Percentiles rank a stretch among this genome's conserved stretches.
Conservation (phyloP, 768 basidiomycete species). For the Pisolithus marmoratus region DNA sequence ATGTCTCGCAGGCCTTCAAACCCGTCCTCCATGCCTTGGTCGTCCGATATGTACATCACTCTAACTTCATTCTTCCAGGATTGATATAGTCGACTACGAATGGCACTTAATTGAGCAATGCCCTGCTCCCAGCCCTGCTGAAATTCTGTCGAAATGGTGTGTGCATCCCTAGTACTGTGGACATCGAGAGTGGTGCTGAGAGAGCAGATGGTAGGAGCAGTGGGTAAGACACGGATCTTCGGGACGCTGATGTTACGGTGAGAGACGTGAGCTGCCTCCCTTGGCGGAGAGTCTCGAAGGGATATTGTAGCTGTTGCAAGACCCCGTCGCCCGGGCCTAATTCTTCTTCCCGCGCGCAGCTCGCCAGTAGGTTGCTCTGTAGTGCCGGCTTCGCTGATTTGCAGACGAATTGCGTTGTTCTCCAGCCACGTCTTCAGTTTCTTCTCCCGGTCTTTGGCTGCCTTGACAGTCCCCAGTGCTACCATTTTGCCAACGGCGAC, state of each 20-base stretch:
- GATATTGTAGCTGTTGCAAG: conserved; percentile 65
- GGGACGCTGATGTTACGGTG: conserved; percentile 13
- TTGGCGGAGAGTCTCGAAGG: conserved; percentile 33
- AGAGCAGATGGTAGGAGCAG: conserved; percentile 42
- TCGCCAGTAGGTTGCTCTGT: conserved; percentile 2
- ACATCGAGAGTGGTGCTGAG: conserved; percentile 38
- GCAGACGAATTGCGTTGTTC: conserved; percentile 11
- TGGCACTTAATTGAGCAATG: conserved; percentile 45
- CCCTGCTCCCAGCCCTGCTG: conserved; percentile 61
- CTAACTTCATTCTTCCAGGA: conserved; percentile 43
- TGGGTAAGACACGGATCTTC: conserved; percentile 55
- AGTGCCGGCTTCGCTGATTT: background rate
- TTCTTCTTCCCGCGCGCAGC: conserved; percentile 9
- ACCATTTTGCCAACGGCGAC: conserved; percentile 52
- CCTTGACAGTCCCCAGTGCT: conserved; percentile 54
- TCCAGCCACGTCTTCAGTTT: conserved; percentile 49
- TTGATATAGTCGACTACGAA: conserved; percentile 37
- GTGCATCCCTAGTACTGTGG: conserved; percentile 28
- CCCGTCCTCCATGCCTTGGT: conserved; percentile 25
- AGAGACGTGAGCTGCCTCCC: conserved; percentile 8
- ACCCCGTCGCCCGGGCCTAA: conserved; percentile 49
- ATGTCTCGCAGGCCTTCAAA: conserved; percentile 31
- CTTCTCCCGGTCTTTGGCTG: conserved; percentile 65
- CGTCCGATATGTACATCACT: conserved; percentile 36
- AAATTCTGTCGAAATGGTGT: conserved; percentile 47